Percentiles rank a stretch among this genome's conserved stretches.
Evolutionary conservation across 139 green algal species (phyloP).

Genomic region (Micractinium conductrix): DNA sequence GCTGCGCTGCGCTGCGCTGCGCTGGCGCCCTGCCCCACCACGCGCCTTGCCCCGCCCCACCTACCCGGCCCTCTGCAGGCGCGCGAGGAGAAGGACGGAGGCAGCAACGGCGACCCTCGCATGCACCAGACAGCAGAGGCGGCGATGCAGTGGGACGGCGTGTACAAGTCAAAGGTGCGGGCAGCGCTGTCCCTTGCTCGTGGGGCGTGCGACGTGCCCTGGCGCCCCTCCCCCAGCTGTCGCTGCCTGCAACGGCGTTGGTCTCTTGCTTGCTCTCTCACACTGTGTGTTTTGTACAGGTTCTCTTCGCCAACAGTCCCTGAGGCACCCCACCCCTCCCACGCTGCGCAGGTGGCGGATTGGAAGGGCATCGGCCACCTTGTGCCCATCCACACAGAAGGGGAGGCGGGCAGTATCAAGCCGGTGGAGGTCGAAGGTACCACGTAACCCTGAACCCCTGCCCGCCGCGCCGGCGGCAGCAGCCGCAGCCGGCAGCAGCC

Average conservation of each 20-base stretch:
- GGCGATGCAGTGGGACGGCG: constrained; percentile 1
- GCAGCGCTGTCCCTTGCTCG: no score
- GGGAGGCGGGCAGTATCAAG: no score
- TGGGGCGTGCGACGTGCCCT: no score
- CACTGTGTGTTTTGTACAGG: no score
- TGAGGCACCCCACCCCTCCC: background rate
- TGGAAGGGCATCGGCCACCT: constrained; percentile 21
- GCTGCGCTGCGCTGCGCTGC: background rate
- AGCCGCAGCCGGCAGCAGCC: no score
- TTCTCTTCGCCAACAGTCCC: no score
- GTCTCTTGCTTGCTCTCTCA: no score
- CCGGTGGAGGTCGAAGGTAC: no score
- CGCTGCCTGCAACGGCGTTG: no score
- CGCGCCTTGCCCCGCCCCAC: background rate
- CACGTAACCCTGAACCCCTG: no score
- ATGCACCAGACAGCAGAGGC: background rate
- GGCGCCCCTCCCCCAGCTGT: no score
- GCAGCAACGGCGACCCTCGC: background rate
- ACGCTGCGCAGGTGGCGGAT: constrained; percentile 5
- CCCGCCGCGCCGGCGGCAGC: no score
- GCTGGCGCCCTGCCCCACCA: background rate
- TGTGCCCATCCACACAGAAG: background rate
- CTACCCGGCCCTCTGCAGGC: background rate
- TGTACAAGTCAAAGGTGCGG: constrained; percentile 16
- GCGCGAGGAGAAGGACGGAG: constrained; percentile 1